Evolutionary conservation across 2,329 filamentous ascomycete genomes (phyloP), one percentile per base, ranked within the genome.

Genomic region (Plenodomus biglobosus): DNA sequence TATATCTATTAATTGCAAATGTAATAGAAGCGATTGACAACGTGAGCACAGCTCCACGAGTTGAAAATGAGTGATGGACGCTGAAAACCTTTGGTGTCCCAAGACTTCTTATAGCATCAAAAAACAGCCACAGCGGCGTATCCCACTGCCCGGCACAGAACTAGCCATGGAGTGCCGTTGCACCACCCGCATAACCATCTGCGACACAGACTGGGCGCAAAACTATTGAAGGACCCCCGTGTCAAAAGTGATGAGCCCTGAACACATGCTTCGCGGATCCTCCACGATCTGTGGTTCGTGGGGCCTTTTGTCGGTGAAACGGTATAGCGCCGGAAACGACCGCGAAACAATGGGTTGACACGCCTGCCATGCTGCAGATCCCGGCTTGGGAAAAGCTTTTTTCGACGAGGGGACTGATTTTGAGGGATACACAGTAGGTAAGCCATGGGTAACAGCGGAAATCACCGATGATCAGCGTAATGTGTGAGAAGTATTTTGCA

Each of bases 361-460:
- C 27, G 27, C 27, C 13, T 15, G 13, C 6, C 27, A 32, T 32
- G 27, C 3, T 7, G 27, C 15, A 15, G 27, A 32, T 32, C 27
- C 27, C 27, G 27, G 6, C 27, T 32, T 32, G 11, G 27, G 15
- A 11, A 32, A 32, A 32, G 27, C 27, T 32, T 32, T 8, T 32
- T 15, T 32, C 15, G 6, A 32, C 27, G 8, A 10, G 13, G 6
- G 4, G 8, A 18, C 35, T 37, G 10, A 8, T 18, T 13, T 13
- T 3, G n/a, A 38, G 15, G 19, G 50, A 44, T 18, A 51, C 40
- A 8, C 21, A 5, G 38, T 43, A 41, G 2, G 52, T n/a, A n/a
- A n/a, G n/a, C n/a, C n/a, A n/a, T n/a, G n/a, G n/a, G n/a, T n/a
- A n/a, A n/a, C n/a, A n/a, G n/a, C n/a, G n/a, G n/a, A n/a, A n/a